Evolutionary conservation across 179 eudicot species (phyloP), one percentile per base, ranked within the genome.

Genomic region (Spergularia azorica): DNA sequence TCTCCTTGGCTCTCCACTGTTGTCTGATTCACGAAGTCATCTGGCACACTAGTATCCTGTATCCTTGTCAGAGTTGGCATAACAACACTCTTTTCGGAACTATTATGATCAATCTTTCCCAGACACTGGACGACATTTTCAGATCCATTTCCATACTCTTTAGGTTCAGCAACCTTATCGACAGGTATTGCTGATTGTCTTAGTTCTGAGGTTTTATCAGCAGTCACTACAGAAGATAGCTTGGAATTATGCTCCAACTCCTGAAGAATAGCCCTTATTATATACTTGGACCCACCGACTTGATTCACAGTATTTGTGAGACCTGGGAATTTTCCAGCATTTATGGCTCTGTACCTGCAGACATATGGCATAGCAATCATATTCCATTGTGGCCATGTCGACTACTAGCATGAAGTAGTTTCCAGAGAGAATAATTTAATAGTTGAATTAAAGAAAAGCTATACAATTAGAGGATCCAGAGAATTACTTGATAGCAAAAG

Each of bases 321-420:
- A 9, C 73, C 39, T 36, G 83, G 83, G 39, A 76, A 81, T 60
- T 81, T 81, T 21, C 83, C 83, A n/a, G 63, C 77, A 76, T 76
- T 76, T 71, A 48, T n/a, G 56, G 52, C 58, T 67, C 83, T 76
- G 62, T 81, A 80, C 72, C 83, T 80, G 82, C 78, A 79, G 12
- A n/a, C 5, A 26, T 48, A 32, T 58, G 17, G 51, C 9, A 9
- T 17, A 64, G 36, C 71, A 67, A 67, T 50, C 15, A 9, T 4
- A 59, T 46, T 43, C 67, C 57, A 46, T 73, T 52, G 62, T 64
- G 16, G 17, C 17, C 62, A 56, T 26, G 46, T 69, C 68, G 13
- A n/a, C 46, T 67, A 74, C 21, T 15, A 14, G n/a, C 48, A 62
- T 8, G 61, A 18, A 18, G 67, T 63, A 51, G 5, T 52, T 21